Conservation (phyloP, 163 green algal genomes). For the Chlamydomonas reinhardtii region DNA sequence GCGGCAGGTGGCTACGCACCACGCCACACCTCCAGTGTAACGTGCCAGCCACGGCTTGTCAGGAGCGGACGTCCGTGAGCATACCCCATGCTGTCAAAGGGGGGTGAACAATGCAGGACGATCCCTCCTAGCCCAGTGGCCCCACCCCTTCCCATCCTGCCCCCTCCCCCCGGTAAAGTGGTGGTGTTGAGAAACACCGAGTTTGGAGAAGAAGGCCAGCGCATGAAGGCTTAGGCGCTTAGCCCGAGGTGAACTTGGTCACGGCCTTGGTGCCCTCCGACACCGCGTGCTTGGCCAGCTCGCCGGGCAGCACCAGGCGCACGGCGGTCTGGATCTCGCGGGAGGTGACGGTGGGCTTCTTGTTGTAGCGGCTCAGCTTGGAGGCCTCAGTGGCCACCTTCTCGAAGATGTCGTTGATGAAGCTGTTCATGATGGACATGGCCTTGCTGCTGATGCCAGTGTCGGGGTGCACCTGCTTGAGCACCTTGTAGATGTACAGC, state of each 20-base stretch:
- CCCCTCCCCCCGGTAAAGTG: no score
- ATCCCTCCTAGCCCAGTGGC: no score
- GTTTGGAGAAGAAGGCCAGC: no score
- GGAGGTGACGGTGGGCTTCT: slow-evolving; percentile 93
- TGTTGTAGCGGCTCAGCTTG: slow-evolving; percentile 88
- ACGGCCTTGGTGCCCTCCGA: slow-evolving; percentile 96
- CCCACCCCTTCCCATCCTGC: no score
- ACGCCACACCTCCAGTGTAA: no score
- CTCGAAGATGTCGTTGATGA: slow-evolving; percentile 94
- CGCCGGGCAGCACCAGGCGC: slow-evolving; percentile 84
- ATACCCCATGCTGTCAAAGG: no score
- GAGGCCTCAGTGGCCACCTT: slow-evolving; percentile 91
- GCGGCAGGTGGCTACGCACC: no score
- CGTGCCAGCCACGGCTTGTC: no score
- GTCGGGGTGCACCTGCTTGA: slow-evolving; percentile 89
- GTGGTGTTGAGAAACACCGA: no score
- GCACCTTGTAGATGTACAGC: slow-evolving; percentile 72
- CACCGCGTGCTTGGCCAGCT: slow-evolving; percentile 93
- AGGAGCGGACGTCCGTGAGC: no score
- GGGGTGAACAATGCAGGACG: no score
- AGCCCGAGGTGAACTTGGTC: slow-evolving; percentile 94
- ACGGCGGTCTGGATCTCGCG: slow-evolving; percentile 87
- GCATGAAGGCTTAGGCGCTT: slow-evolving; percentile 6
- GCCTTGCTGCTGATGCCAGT: slow-evolving; percentile 75
- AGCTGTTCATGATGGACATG: slow-evolving; percentile 84